Percentiles rank a stretch among this genome's conserved stretches.
phyloP scores from a whole-genome alignment of 164 flowering plant genomes.

The Brasenia schreberi region DNA sequence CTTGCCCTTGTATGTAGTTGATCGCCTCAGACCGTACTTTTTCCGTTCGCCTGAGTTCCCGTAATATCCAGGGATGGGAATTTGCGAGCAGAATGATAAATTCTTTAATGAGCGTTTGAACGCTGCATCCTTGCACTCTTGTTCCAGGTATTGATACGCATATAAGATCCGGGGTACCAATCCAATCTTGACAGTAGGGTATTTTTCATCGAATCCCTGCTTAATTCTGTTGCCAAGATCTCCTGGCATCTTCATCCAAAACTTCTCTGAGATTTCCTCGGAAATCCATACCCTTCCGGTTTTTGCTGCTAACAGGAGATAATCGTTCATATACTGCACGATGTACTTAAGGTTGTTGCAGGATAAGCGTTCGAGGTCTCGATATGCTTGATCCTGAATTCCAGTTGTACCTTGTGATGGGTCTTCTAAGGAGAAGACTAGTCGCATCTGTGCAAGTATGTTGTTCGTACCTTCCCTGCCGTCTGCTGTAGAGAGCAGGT shows the following conservation, averaged over 20 bases:
- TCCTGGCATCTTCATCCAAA: too few relatives aligned
- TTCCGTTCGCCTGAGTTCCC: not conserved
- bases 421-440: not conserved
- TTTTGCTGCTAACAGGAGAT: conserved; percentile 1
- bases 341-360: conserved; percentile 1
- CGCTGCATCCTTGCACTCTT: conserved; percentile 3
- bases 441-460: not conserved
- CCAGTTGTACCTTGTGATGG: not conserved
- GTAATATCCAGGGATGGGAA: conserved; percentile 3
- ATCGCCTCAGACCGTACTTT: conserved; percentile 1
- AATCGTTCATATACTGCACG: not conserved
- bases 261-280: not conserved
- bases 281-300: not conserved
- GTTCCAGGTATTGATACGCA: not conserved
- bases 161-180: not conserved
- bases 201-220: not conserved
- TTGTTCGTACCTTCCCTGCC: not conserved
- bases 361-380: not conserved
- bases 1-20: not conserved
- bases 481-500: not conserved
- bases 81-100: conserved; percentile 1
- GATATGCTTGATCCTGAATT: not conserved
- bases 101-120: not conserved
- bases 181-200: not conserved
- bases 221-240: not conserved